These are phyloP conservation scores for Coemansia reversa DNA, from an alignment of 192 early-diverging fungal species.

Conservation along the genomic window DNA sequence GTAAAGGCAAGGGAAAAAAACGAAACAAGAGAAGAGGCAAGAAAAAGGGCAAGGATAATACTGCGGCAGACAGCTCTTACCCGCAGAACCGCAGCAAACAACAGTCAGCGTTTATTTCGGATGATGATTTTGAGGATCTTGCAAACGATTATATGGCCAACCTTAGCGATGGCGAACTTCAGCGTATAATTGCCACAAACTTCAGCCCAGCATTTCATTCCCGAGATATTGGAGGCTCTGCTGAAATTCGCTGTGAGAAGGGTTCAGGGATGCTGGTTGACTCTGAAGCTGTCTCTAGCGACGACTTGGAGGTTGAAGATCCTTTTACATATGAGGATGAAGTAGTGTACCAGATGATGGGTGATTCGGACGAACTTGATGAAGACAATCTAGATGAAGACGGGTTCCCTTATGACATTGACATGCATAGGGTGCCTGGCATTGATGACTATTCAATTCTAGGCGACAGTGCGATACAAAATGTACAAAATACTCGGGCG, in stretches of 20 bases:
- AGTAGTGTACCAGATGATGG: not conserved
- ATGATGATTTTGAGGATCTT: slow-evolving; percentile 11
- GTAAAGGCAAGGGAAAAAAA: slow-evolving; percentile 2
- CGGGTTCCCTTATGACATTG: slow-evolving; percentile 31
- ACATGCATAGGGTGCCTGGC: slow-evolving; percentile 20
- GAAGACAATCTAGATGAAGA: slow-evolving; percentile 32
- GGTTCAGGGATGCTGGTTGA: not conserved
- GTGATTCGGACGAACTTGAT: not conserved
- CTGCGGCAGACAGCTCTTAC: slow-evolving; percentile 1
- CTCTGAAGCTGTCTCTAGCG: slow-evolving; percentile 2
- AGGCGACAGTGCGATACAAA: not conserved
- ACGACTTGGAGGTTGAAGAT: slow-evolving; percentile 23
- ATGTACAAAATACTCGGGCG: slow-evolving; percentile 12
- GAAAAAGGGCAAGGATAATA: not conserved
- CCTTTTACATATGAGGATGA: slow-evolving; percentile 28
- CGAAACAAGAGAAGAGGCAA: slow-evolving; percentile 10
- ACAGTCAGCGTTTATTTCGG: not conserved
- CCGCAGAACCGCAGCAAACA: slow-evolving; percentile 5
- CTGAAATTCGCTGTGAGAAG: slow-evolving; percentile 5
- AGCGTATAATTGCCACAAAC: slow-evolving; percentile 8
- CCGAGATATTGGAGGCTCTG: slow-evolving; percentile 29
- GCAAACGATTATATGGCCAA: slow-evolving; percentile 41
- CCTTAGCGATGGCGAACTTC: slow-evolving; percentile 22
- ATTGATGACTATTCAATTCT: not conserved
- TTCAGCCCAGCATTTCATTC: slow-evolving; percentile 2